Base-by-base conservation (phyloP, 257 asterid genomes). In the Marsdenia floribunda region DNA sequence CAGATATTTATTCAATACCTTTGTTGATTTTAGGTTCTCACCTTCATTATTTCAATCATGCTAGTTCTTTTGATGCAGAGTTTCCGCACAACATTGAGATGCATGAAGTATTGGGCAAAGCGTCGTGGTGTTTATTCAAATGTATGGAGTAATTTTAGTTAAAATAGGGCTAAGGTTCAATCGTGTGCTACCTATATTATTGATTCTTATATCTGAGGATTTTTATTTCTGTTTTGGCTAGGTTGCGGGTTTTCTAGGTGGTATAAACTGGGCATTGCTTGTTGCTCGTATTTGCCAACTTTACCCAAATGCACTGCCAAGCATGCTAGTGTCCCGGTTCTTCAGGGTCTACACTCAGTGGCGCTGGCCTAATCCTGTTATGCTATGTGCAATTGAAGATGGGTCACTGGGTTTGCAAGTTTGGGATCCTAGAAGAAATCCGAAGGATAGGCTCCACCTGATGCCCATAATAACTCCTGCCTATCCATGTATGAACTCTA, bases 381-480 rank as follows among this genome's bases (percentile, higher is more conserved):
- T 83, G 87, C 85, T 83, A 19, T 83, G 83, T 42, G 80, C 80
- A 58, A 83, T 83, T 50, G 82, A 76, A 61, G 87, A 81, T 72
- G 87, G 79, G 24, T 78, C 83, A 26, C 83, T 81, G 50, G 87
- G 87, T 53, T 78, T 83, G 67, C 83, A 52, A 61, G 81, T 83
- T 26, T 83, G 87, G 87, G 87, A 83, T 81, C 85, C 85, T 50
- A 79, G 87, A 57, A 81, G 78, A 81, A 78, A 83, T 76, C 77
- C 77, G 0, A 76, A 79, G 75, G 87, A 83, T 64, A 75, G 80
- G 67, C 78, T 53, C 70, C 87, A 83, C 76, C 76, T 78, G 79
- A 83, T 83, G 87, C 83, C 87, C 61, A 83, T 83, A 76, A 83
- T 83, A 22, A 83, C 85, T 64, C 87, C 87, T 65, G 87, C 87